Base-by-base conservation (phyloP, 352 stramenopile species). In the Pythium diclinum region DNA sequence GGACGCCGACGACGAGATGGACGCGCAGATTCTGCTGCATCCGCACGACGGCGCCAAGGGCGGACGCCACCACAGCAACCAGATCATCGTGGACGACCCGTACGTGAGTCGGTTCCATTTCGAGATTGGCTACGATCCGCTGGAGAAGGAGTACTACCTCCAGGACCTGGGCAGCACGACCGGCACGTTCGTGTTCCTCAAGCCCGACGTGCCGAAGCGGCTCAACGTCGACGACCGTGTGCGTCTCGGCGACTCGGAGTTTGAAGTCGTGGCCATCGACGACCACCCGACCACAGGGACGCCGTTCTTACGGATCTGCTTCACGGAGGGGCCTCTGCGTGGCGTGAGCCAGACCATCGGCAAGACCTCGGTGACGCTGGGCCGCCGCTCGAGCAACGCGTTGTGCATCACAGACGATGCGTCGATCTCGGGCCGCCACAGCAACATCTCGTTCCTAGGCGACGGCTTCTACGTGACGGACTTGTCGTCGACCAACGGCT, bases 401-500 rank as follows among this genome's bases (percentile, higher is more conserved):
- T 71, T 95, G 23, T 92, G 86, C 66, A 90, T 95, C 68, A 85
- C 81, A 7, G 81, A 92, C 59, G 86, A 95, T 69, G 75, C 80
- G 65, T 91, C 84, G 17, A 91, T 93, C 66, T 95, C 86, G 16
- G 81, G 82, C 10, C 70, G 77, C 16, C 86, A 95, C 61, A 83
- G 79, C 53, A 76, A 83, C 42, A 82, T 95, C 62, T 82, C 77
- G 65, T 87, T 85, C 62, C 73, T 89, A 38, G 80, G 73, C 58
- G 86, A 89, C 56, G 86, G 81, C 11, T 95, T 93, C 65, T 95
- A 92, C 73, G 81, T 95, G 54, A 95, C 84, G 16, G 86, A 95
- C 54, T 71, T 95, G 30, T 69, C 81, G 51, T 93, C 84, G 55
- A 95, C 86, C 30, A 95, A 95, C 57, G 86, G 86, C 61, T 93